phyloP scores from a whole-genome alignment of 2,329 filamentous ascomycete genomes.

The Aspergillus sergii region DNA sequence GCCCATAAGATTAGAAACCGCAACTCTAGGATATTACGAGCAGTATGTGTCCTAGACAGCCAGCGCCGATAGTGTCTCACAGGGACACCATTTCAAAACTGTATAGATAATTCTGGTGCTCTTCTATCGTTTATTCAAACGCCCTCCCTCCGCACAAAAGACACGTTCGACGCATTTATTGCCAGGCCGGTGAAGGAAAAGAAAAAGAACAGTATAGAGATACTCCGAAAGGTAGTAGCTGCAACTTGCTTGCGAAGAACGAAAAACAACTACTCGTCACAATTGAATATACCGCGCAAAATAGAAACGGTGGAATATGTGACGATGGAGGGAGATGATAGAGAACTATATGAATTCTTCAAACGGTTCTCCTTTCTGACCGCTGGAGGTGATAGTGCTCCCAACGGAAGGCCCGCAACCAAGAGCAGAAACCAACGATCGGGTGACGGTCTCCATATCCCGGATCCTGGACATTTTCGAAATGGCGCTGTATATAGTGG shows the following conservation, averaged over 20 bases:
- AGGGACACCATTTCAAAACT: background rate
- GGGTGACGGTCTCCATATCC: too few species aligned
- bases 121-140: background rate
- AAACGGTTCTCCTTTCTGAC: background rate
- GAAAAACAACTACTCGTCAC: background rate
- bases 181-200: background rate
- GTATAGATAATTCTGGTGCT: background rate
- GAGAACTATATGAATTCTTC: background rate
- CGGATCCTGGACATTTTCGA: too few species aligned
- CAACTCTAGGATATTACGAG: background rate
- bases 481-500: too few species aligned
- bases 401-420: background rate
- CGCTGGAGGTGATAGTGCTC: background rate
- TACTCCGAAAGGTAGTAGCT: background rate
- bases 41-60: background rate
- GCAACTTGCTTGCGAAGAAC: background rate
- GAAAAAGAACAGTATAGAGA: background rate
- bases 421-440: background rate
- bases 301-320: background rate
- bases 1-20: too few species aligned
- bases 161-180: background rate
- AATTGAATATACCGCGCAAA: background rate
- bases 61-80: background rate
- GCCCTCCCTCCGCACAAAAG: background rate
- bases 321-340: background rate